Evolutionary conservation across 768 basidiomycete species (phyloP).

Genomic region (Russula sp.): DNA sequence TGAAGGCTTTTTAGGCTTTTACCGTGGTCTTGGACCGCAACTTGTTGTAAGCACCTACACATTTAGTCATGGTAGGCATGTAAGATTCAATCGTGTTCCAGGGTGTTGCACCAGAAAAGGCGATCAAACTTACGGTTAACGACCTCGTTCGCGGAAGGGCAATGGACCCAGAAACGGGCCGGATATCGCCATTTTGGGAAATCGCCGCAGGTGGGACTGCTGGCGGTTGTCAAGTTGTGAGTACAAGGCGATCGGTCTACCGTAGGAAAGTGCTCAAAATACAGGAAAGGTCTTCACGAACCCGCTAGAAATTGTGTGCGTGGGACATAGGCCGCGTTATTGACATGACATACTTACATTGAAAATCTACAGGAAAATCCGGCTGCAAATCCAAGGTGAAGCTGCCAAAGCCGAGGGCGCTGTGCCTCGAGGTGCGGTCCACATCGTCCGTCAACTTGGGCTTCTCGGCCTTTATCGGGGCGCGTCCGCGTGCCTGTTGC

Average conservation of each 20-base stretch:
- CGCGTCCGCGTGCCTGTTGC: conserved; percentile 85
- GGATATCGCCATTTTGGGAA: conserved; percentile 90
- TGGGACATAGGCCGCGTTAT: not conserved
- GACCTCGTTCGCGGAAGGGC: conserved; percentile 78
- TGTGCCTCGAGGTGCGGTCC: conserved; percentile 76
- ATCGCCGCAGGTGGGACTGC: conserved; percentile 86
- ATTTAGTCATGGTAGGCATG: not conserved
- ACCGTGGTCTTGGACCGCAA: conserved; percentile 93
- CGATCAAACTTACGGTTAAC: conserved; percentile 96
- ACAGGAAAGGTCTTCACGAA: conserved; percentile 83
- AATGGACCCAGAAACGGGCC: conserved; percentile 93
- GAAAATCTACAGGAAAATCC: conserved; percentile 63
- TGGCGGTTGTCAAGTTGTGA: conserved; percentile 95
- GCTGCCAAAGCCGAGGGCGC: conserved; percentile 82
- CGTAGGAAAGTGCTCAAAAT: conserved; percentile 3
- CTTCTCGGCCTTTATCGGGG: conserved; percentile 91
- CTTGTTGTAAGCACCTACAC: conserved; percentile 54
- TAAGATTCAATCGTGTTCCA: conserved; percentile 29
- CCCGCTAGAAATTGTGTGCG: conserved; percentile 92
- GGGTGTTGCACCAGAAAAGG: conserved; percentile 96
- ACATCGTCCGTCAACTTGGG: conserved; percentile 91
- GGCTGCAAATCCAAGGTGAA: conserved; percentile 93
- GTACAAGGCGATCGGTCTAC: conserved; percentile 32
- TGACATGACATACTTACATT: not conserved
- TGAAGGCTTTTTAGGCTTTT: conserved; percentile 93